These are phyloP conservation scores for Saturnispora hagleri DNA, from an alignment of 805 yeast genomes.

Conservation along the genomic window DNA sequence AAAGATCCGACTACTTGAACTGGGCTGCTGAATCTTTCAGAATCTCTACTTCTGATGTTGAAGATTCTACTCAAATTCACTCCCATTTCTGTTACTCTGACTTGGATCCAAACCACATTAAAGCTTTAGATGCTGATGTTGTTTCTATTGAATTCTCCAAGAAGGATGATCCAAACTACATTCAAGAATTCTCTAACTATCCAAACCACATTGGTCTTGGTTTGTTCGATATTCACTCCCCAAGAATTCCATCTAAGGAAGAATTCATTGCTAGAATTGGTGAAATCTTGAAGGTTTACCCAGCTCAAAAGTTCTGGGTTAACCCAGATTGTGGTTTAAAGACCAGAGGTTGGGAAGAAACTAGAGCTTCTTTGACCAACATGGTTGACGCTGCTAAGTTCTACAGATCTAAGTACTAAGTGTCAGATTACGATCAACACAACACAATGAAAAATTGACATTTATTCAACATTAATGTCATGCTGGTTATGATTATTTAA, in stretches of 20 bases:
- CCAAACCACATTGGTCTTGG: slow-evolving; percentile 99
- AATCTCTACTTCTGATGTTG: slow-evolving; percentile 97
- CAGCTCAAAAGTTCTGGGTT: slow-evolving; percentile 98
- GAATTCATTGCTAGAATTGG: slow-evolving; percentile 91
- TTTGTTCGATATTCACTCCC: slow-evolving; percentile 98
- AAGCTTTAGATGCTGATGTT: slow-evolving; percentile 99
- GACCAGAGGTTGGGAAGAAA: slow-evolving; percentile 99
- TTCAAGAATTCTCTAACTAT: slow-evolving; percentile 94
- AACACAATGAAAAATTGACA: slow-evolving; percentile 14
- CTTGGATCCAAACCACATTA: slow-evolving; percentile 98
- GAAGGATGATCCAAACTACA: slow-evolving; percentile 98
- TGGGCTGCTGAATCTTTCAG: slow-evolving; percentile 99
- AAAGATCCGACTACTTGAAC: slow-evolving; percentile 90
- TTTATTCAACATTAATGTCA: slow-evolving; percentile 33
- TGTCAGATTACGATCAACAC: not conserved
- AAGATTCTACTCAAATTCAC: slow-evolving; percentile 93
- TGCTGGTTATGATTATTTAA: slow-evolving; percentile 15
- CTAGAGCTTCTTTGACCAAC: slow-evolving; percentile 87
- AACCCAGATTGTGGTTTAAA: slow-evolving; percentile 99
- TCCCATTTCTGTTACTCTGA: slow-evolving; percentile 99
- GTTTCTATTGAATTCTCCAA: slow-evolving; percentile 98
- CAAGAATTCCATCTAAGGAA: slow-evolving; percentile 97
- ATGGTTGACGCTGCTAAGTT: slow-evolving; percentile 99
- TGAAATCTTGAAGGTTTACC: slow-evolving; percentile 93
- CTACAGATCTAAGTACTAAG: slow-evolving; percentile 51